Conservation (phyloP, 805 yeast genomes). For the Candida succiphila region DNA sequence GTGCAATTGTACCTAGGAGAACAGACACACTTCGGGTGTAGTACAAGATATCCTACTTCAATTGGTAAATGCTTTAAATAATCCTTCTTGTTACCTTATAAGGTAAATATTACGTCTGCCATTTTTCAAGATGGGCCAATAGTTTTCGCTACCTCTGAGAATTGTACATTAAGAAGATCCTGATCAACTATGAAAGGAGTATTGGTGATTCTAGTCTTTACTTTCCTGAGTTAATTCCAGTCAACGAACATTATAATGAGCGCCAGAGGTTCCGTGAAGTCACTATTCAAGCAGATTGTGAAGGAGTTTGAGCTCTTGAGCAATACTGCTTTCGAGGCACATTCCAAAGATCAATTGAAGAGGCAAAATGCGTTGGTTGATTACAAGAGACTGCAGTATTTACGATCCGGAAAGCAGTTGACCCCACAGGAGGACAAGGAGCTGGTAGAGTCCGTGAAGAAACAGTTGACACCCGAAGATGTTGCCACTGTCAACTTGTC, state of each 20-base stretch:
- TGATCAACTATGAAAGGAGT: too few species aligned
- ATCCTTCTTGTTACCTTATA: too few species aligned
- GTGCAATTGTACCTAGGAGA: too few species aligned
- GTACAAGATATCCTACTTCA: too few species aligned
- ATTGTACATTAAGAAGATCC: too few species aligned
- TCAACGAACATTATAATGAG: too few species aligned
- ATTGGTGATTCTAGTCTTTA: too few species aligned
- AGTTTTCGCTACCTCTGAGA: background rate
- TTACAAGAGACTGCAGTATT: constrained; percentile 37
- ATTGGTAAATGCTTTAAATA: too few species aligned
- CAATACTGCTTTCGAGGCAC: constrained; percentile 25
- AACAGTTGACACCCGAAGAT: constrained; percentile 7
- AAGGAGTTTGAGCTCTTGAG: constrained; percentile 9
- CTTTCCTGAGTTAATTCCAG: too few species aligned
- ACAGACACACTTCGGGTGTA: too few species aligned
- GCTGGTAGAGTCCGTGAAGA: constrained; percentile 25
- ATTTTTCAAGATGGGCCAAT: too few species aligned
- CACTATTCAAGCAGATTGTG: background rate
- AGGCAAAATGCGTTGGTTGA: constrained; percentile 35
- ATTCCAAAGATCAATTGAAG: constrained; percentile 28
- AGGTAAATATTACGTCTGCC: background rate
- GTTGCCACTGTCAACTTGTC: constrained; percentile 17
- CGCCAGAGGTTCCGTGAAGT: background rate
- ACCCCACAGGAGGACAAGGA: constrained; percentile 22
- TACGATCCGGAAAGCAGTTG: constrained; percentile 26